Base-by-base conservation (phyloP, 2,329 filamentous ascomycete genomes). In the Chalara sp. region DNA sequence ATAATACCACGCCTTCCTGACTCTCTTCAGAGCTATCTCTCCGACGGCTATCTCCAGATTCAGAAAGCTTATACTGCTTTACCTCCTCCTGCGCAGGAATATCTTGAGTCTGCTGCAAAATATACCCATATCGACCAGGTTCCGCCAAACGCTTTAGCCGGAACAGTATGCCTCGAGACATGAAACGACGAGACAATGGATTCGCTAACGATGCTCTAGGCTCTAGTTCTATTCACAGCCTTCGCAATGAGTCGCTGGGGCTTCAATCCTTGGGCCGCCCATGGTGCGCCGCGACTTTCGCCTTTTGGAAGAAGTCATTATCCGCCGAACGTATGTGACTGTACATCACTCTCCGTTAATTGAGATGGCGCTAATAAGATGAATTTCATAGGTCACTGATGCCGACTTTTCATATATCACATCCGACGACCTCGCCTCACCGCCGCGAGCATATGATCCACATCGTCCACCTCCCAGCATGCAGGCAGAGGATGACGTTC, bases 361-460 rank as follows among this genome's bases (percentile, higher is more conserved):
- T 37, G n/a, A 37, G 35, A 8, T 37, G 35, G 8, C 21, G 3
- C 21, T 21, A 21, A 21, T 21, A 21, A 21, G 21, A 21, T 37
- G n/a, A 37, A 8, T 10, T 4, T 10, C n/a, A 8, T 4, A 37
- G 35, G 35, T 91, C 53, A 86, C 81, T 60, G 85, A 89, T 58
- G 80, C 84, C 33, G 87, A 91, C 70, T 92, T 83, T 67, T 85
- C 81, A 65, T 91, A 92, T 72, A 90, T 91, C 64, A 89, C 86
- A n/a, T 83, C 83, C 31, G 81, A 87, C 61, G 86, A 91, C 61
- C 67, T 90, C 39, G 75, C 80, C 53, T 68, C 72, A 35, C 67
- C 67, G 30, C 67, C 63, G 53, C 65, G 62, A 65, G 61, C 68
- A n/a, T 74, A 76, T 55, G 70, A 74, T 51, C 67, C 71, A 31